phyloP scores from a whole-genome alignment of 768 basidiomycete genomes.

The Baorangia bicolor region DNA sequence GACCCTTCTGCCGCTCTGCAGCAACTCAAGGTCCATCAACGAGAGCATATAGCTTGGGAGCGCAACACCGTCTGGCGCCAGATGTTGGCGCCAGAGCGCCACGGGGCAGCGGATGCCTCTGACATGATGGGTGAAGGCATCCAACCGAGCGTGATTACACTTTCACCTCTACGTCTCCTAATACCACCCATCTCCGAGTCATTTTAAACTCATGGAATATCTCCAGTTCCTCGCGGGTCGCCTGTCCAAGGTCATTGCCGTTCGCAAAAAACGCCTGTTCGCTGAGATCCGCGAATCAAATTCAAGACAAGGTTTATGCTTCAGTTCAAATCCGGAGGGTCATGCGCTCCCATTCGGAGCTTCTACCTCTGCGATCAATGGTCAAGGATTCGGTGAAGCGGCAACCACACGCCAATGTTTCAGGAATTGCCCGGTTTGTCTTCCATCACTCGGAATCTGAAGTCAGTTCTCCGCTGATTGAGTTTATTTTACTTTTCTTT shows the following conservation, averaged over 20 bases:
- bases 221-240: slow-evolving; percentile 16
- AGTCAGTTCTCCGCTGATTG: neutral
- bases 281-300: slow-evolving; percentile 10
- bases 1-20: too few species aligned
- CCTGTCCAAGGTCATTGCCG: slow-evolving; percentile 24
- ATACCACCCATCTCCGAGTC: neutral
- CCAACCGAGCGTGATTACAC: neutral
- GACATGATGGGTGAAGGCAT: too few species aligned
- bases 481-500: neutral
- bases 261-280: slow-evolving; percentile 17
- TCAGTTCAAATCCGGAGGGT: slow-evolving; percentile 3
- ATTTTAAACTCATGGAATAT: slow-evolving; percentile 19
- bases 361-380: neutral
- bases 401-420: slow-evolving; percentile 5
- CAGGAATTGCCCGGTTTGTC: slow-evolving; percentile 13
- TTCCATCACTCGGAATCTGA: neutral
- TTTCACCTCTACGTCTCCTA: neutral
- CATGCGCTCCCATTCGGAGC: slow-evolving; percentile 11
- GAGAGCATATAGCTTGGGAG: too few species aligned
- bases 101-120: too few species aligned
- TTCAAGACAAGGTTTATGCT: slow-evolving; percentile 14
- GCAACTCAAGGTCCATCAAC: too few species aligned
- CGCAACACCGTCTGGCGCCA: too few species aligned
- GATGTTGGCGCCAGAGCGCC: too few species aligned
- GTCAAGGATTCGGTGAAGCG: neutral